These are phyloP conservation scores for Diplotaxis tenuifolia DNA, from an alignment of 345 rosid genomes.

Conservation along the genomic window DNA sequence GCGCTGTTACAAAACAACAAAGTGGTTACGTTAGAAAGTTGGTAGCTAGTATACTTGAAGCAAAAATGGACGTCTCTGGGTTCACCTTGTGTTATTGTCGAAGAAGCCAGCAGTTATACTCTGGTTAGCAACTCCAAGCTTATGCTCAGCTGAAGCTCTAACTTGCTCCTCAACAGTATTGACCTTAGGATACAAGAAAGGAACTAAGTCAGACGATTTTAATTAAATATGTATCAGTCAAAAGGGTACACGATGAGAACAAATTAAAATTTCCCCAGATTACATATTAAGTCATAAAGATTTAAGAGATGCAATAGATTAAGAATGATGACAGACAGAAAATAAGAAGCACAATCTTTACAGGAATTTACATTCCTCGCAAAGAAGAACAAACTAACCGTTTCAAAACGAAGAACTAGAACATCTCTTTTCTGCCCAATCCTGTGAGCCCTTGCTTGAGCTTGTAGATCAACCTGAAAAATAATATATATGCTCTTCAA, in stretches of 20 bases:
- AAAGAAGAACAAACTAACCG: slow-evolving; percentile 46
- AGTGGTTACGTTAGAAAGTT: background rate
- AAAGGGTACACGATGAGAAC: background rate
- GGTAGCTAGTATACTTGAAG: slow-evolving; percentile 1
- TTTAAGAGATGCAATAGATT: slow-evolving; percentile 2
- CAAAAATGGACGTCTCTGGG: background rate
- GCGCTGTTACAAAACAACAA: slow-evolving; percentile 54
- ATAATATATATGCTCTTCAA: background rate
- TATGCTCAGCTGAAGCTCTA: slow-evolving; percentile 92
- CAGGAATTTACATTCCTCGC: background rate
- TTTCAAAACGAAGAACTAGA: slow-evolving; percentile 91
- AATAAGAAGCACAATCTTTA: background rate
- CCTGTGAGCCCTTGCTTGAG: slow-evolving; percentile 96
- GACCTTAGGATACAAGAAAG: slow-evolving; percentile 48
- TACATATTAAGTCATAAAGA: background rate
- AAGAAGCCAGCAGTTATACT: slow-evolving; percentile 96
- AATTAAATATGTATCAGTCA: background rate
- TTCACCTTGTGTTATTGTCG: slow-evolving; percentile 88
- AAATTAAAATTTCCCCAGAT: background rate
- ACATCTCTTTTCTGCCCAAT: slow-evolving; percentile 98
- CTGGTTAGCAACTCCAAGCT: slow-evolving; percentile 96
- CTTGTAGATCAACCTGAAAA: slow-evolving; percentile 91
- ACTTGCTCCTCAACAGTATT: slow-evolving; percentile 97
- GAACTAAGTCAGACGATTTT: background rate
- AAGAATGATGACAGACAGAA: slow-evolving; percentile 3